These are phyloP conservation scores for Lithospermum erythrorhizon DNA, from an alignment of 257 asterid species.

Conservation along the genomic window DNA sequence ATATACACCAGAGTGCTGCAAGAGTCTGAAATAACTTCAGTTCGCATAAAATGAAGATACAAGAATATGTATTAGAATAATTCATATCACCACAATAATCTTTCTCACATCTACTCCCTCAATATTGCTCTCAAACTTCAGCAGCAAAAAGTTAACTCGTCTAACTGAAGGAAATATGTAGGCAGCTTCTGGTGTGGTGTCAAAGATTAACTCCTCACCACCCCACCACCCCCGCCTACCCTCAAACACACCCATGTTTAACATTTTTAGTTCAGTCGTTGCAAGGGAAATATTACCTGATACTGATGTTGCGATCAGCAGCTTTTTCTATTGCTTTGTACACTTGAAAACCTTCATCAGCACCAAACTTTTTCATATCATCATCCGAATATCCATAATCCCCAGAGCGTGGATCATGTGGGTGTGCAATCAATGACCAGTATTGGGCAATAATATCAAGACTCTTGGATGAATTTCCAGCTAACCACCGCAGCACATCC, in stretches of 20 bases:
- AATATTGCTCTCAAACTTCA: too few species aligned
- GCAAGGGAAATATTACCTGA: constrained; percentile 34
- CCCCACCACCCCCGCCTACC: not conserved
- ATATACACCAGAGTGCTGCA: constrained; percentile 87
- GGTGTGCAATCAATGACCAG: constrained; percentile 65
- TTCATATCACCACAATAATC: not conserved
- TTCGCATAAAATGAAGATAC: constrained; percentile 3
- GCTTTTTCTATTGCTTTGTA: constrained; percentile 48
- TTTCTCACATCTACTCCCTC: not conserved
- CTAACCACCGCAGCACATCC: constrained; percentile 83
- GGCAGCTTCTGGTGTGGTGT: too few species aligned
- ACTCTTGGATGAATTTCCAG: constrained; percentile 64
- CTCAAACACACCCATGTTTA: not conserved
- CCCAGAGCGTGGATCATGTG: constrained; percentile 64
- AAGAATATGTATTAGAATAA: not conserved
- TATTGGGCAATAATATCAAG: constrained; percentile 79
- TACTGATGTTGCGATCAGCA: constrained; percentile 47
- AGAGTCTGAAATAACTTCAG: constrained; percentile 37
- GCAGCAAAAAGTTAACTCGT: too few species aligned
- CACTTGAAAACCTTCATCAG: constrained; percentile 52
- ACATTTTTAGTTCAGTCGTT: too few species aligned
- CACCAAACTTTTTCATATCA: constrained; percentile 65
- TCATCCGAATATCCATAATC: constrained; percentile 71
- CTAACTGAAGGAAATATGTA: too few species aligned
- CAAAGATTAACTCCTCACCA: not conserved